Conservation (phyloP, 371 early-diverging fungal species). For the Umbelopsis sp. region DNA sequence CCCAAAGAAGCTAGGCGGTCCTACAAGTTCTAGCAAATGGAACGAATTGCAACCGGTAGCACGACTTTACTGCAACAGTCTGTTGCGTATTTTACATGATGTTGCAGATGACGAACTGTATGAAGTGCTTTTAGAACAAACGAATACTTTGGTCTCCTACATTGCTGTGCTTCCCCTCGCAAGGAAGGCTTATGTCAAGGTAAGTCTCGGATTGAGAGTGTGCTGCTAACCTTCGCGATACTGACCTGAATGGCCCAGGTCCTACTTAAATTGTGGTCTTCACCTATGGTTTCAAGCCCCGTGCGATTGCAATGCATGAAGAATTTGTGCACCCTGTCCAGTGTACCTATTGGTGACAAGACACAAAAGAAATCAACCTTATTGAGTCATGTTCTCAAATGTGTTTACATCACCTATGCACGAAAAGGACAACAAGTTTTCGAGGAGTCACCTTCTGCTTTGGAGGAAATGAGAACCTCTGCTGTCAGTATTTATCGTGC, state of each 20-base stretch:
- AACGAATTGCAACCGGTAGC: conserved; percentile 71
- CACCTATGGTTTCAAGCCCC: conserved; percentile 35
- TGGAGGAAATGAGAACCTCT: conserved; percentile 86
- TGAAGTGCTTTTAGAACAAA: conserved; percentile 75
- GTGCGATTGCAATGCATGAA: conserved; percentile 49
- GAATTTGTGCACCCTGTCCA: conserved; percentile 28
- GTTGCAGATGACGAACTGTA: conserved; percentile 82
- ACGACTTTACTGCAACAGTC: conserved; percentile 75
- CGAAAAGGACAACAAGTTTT: conserved; percentile 74
- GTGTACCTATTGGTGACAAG: conserved; percentile 27
- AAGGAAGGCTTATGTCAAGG: conserved; percentile 80
- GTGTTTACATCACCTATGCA: conserved; percentile 80
- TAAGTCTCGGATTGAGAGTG: conserved; percentile 28
- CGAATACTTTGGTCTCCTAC: conserved; percentile 73
- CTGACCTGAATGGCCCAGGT: not conserved
- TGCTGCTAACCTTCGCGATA: not conserved
- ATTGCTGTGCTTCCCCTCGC: conserved; percentile 83
- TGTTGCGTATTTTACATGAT: conserved; percentile 75
- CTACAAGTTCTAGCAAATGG: conserved; percentile 74
- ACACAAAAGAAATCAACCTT: conserved; percentile 39
- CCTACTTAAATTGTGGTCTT: conserved; percentile 7
- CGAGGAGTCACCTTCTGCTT: conserved; percentile 65
- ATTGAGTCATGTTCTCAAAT: conserved; percentile 64
- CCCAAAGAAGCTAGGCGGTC: conserved; percentile 54
- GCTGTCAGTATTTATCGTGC: conserved; percentile 84